Conservation (phyloP, 306 rosid species). For the Trifolium dubium region DNA sequence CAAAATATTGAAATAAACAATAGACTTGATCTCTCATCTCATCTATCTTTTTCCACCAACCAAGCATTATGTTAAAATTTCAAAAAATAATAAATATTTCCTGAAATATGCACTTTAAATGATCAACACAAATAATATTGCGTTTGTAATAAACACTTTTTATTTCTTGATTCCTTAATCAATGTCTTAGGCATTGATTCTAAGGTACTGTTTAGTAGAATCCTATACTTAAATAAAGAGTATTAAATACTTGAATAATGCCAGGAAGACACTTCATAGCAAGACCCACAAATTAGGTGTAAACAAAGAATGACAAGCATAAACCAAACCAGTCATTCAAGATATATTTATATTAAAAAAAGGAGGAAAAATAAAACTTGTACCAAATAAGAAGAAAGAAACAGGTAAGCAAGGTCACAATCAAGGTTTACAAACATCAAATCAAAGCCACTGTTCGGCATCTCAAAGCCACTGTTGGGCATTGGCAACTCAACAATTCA, state of each 20-base stretch:
- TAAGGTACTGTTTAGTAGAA: neutral
- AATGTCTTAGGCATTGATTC: conserved; percentile 2
- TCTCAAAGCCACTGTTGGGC: conserved; percentile 68
- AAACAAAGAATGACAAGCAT: conserved; percentile 25
- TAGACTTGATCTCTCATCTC: neutral
- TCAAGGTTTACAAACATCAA: conserved; percentile 66
- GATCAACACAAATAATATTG: neutral
- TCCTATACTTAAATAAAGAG: neutral
- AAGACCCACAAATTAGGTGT: conserved; percentile 19
- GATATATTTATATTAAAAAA: neutral
- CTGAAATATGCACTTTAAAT: neutral
- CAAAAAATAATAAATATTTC: neutral
- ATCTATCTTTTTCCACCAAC: neutral
- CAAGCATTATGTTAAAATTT: neutral
- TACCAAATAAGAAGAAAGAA: conserved; percentile 39
- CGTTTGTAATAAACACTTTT: neutral
- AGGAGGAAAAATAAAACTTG: conserved; percentile 38
- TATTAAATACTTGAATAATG: conserved; percentile 9
- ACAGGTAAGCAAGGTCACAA: conserved; percentile 56
- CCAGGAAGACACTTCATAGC: neutral
- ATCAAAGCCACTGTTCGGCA: conserved; percentile 70
- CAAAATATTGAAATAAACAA: neutral
- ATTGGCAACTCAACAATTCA: conserved; percentile 72
- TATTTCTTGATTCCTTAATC: conserved; percentile 8
- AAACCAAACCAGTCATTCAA: conserved; percentile 33